Conservation (phyloP, 768 basidiomycete genomes). For the Boletus reticulatus region DNA sequence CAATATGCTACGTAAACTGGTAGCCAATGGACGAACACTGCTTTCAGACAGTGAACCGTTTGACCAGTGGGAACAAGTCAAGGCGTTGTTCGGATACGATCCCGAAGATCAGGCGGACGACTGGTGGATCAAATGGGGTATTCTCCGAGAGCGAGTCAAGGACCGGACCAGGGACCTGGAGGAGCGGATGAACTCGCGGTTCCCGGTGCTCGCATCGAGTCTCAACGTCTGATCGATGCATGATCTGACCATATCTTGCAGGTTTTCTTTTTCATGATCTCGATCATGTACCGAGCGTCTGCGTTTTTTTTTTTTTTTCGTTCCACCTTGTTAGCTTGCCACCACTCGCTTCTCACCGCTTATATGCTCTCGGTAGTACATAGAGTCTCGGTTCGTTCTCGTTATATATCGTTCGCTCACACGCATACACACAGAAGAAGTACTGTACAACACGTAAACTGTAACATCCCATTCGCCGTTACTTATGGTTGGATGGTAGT, state of each 20-base stretch:
- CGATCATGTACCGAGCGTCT: neutral
- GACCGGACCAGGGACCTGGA: constrained; percentile 19
- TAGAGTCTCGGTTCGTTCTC: neutral
- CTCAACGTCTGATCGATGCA: neutral
- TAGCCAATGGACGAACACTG: constrained; percentile 45
- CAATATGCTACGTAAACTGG: constrained; percentile 34
- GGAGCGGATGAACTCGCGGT: constrained; percentile 11
- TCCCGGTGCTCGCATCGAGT: neutral
- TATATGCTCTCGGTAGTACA: neutral
- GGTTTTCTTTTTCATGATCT: neutral
- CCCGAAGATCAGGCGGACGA: constrained; percentile 57
- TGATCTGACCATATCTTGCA: neutral
- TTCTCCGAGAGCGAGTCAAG: constrained; percentile 39
- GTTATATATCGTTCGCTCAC: neutral
- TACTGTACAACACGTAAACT: neutral
- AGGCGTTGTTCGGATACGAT: constrained; percentile 49
- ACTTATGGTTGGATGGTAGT: too few relatives aligned
- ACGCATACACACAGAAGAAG: neutral
- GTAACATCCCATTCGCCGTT: too few relatives aligned
- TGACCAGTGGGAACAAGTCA: constrained; percentile 50
- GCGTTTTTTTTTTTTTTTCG: neutral
- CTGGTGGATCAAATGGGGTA: constrained; percentile 64
- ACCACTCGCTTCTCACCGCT: neutral
- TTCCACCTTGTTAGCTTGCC: neutral
- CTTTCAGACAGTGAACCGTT: constrained; percentile 28